phyloP scores from a whole-genome alignment of 1,284 basidiomycete genomes.

The Rhodotorula sp. region DNA sequence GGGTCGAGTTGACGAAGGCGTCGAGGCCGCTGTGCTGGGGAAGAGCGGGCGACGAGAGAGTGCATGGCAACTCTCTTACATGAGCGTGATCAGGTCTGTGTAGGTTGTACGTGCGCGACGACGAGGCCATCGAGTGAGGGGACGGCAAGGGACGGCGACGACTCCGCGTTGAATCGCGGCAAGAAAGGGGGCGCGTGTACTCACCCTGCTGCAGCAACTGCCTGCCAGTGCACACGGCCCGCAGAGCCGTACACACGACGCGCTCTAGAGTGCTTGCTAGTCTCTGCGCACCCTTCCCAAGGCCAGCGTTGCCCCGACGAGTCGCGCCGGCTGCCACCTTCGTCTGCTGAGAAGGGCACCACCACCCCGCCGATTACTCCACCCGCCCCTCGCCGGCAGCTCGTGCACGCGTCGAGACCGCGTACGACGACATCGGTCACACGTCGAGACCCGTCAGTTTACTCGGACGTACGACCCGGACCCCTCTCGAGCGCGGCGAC shows the following conservation, averaged over 20 bases:
- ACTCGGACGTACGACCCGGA: not conserved
- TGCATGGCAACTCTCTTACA: too few relatives aligned
- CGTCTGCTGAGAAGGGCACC: not conserved
- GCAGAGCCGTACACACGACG: not conserved
- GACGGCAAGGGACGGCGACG: too few relatives aligned
- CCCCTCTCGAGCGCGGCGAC: not conserved
- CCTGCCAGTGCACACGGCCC: not conserved
- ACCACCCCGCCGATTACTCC: not conserved
- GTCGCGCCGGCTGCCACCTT: not conserved
- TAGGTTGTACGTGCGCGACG: too few relatives aligned
- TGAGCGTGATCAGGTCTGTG: too few relatives aligned
- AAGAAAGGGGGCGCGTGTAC: not conserved
- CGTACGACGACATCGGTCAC: not conserved
- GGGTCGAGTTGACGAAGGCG: too few relatives aligned
- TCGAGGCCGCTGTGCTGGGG: too few relatives aligned
- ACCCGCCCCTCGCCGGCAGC: not conserved
- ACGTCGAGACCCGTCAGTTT: not conserved
- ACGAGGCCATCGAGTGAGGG: too few relatives aligned
- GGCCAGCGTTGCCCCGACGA: too few relatives aligned
- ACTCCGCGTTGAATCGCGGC: too few relatives aligned
- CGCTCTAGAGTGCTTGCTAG: not conserved
- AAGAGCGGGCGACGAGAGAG: too few relatives aligned
- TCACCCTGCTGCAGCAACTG: not conserved
- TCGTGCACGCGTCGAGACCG: not conserved
- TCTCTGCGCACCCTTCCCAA: not conserved